Evolutionary conservation across 108 stramenopile species (phyloP).

Genomic region (Stephanodiscus minutulus): DNA sequence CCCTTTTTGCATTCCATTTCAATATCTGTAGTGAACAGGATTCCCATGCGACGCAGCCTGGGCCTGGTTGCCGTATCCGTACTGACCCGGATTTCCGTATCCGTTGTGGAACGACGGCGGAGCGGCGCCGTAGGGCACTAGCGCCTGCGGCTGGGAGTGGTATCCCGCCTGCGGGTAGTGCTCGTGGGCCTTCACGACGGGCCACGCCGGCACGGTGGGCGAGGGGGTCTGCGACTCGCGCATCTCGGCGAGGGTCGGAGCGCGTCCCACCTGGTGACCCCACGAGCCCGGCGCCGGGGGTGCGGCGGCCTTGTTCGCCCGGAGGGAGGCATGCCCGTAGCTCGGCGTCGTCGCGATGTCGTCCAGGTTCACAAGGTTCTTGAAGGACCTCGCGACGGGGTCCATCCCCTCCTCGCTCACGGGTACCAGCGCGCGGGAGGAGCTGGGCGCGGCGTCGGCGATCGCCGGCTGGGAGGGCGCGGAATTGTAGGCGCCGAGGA

Average conservation of each 20-base stretch:
- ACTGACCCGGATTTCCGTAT: too few relatives aligned
- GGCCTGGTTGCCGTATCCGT: too few relatives aligned
- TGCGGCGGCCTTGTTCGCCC: background rate
- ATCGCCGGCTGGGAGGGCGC: conserved; percentile 3
- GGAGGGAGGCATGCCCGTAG: background rate
- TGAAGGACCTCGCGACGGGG: conserved; percentile 35
- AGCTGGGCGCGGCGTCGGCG: conserved; percentile 2
- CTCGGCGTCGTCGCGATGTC: conserved; percentile 21
- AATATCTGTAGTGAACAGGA: too few relatives aligned
- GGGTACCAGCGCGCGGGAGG: conserved; percentile 32
- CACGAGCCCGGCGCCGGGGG: conserved; percentile 4
- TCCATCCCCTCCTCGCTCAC: conserved; percentile 34
- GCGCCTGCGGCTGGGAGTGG: too few relatives aligned
- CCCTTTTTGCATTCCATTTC: too few relatives aligned
- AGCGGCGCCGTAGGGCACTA: too few relatives aligned
- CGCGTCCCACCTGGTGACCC: conserved; percentile 28
- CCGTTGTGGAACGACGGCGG: too few relatives aligned
- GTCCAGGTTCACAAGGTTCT: conserved; percentile 41
- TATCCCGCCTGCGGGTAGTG: too few relatives aligned
- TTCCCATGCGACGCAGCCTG: too few relatives aligned
- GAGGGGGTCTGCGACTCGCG: background rate
- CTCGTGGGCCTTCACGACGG: background rate
- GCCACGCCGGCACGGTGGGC: background rate
- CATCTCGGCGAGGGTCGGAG: conserved; percentile 45
- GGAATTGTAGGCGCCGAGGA: conserved; percentile 24